These are phyloP conservation scores for Plasmodium chabaudi DNA, from an alignment of 169 alveolate genomes.

Conservation along the genomic window DNA sequence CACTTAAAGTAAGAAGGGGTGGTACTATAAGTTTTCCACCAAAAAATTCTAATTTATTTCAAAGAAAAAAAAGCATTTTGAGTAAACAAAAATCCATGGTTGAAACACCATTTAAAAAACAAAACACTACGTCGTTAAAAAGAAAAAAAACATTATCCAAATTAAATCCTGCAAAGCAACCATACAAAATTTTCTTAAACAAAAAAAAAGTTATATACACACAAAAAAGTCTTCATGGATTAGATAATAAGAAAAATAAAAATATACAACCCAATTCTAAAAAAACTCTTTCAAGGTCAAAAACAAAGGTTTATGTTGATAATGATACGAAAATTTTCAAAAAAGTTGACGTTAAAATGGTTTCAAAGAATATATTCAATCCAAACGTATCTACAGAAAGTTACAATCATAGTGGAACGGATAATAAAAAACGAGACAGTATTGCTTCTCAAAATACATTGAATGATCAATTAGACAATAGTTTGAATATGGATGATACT, in stretches of 20 bases:
- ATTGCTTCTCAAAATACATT: no score
- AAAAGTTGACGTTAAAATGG: slow-evolving; percentile 58
- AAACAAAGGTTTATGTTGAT: slow-evolving; percentile 55
- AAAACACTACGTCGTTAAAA: slow-evolving; percentile 31
- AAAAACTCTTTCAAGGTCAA: slow-evolving; percentile 38
- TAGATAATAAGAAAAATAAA: slow-evolving; percentile 38
- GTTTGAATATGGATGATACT: no score
- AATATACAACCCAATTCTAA: not conserved
- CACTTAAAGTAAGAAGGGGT: slow-evolving; percentile 28
- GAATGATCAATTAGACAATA: no score
- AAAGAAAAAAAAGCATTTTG: slow-evolving; percentile 32
- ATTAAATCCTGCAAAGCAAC: slow-evolving; percentile 33
- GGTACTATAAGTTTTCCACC: slow-evolving; percentile 45
- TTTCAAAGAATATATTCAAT: slow-evolving; percentile 51
- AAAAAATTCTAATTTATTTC: slow-evolving; percentile 25
- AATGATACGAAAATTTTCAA: slow-evolving; percentile 63
- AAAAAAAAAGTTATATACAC: slow-evolving; percentile 41
- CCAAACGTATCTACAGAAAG: slow-evolving; percentile 23
- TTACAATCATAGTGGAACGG: not conserved
- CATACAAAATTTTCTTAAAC: slow-evolving; percentile 34
- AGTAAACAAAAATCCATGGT: slow-evolving; percentile 42
- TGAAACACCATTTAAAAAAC: slow-evolving; percentile 55
- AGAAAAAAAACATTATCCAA: slow-evolving; percentile 53
- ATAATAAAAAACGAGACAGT: slow-evolving; percentile 11
- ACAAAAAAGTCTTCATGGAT: slow-evolving; percentile 14